These are phyloP conservation scores for Talaromyces sp. DNA, from an alignment of 2,329 filamentous ascomycete genomes.

Conservation along the genomic window DNA sequence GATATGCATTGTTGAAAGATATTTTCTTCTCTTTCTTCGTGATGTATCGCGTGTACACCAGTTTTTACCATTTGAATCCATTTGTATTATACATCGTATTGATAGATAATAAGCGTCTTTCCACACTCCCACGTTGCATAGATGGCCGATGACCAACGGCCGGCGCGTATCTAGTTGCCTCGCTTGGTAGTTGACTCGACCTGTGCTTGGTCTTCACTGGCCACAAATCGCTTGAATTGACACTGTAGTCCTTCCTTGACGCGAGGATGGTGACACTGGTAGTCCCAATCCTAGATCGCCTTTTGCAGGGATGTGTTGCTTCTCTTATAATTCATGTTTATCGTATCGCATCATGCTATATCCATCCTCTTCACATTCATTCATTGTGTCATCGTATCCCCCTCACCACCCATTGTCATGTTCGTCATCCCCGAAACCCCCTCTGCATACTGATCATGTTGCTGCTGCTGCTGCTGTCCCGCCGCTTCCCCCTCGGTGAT, in stretches of 20 bases:
- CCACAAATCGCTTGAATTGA: background rate
- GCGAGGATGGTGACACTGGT: background rate
- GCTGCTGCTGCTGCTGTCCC: background rate
- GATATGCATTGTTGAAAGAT: background rate
- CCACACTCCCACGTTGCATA: no score
- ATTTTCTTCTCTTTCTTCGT: background rate
- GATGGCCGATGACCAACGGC: background rate
- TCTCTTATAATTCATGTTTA: background rate
- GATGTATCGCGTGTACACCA: background rate
- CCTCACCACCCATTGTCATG: slow-evolving; percentile 16
- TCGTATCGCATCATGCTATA: slow-evolving; percentile 9
- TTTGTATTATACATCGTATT: slow-evolving; percentile 2
- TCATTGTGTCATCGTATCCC: slow-evolving; percentile 10
- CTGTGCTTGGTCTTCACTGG: background rate
- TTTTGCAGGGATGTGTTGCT: slow-evolving; percentile 1
- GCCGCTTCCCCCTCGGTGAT: slow-evolving; percentile 53
- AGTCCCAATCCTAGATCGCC: background rate
- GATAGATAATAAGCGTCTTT: background rate
- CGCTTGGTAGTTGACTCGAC: background rate
- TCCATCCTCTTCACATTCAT: slow-evolving; percentile 20
- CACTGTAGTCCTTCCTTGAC: background rate
- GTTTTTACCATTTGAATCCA: background rate
- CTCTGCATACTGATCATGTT: background rate
- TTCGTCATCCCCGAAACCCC: slow-evolving; percentile 1
- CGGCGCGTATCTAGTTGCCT: background rate